These are phyloP conservation scores for Aspergillus ibericus DNA, from an alignment of 2,329 filamentous ascomycete genomes.

Conservation along the genomic window DNA sequence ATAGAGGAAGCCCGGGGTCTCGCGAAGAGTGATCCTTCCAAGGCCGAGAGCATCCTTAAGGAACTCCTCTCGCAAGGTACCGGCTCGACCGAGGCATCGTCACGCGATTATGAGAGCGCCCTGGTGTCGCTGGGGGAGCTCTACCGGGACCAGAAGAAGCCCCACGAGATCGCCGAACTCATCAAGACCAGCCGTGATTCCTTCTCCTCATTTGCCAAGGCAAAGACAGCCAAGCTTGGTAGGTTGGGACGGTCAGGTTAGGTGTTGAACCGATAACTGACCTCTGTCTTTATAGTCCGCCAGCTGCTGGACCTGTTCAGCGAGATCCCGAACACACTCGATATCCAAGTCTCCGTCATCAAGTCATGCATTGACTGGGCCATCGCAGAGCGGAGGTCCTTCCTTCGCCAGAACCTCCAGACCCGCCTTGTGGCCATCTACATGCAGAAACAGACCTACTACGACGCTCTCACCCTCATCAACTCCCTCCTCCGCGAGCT, in stretches of 20 bases:
- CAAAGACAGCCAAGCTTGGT: conserved; percentile 98
- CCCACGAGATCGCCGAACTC: conserved; percentile 82
- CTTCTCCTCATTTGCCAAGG: conserved; percentile 95
- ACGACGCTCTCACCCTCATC: conserved; percentile 94
- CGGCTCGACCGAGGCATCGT: conserved; percentile 78
- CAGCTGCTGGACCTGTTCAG: conserved; percentile 95
- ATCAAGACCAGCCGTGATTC: conserved; percentile 87
- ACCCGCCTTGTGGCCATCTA: conserved; percentile 89
- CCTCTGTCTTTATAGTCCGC: conserved; percentile 63
- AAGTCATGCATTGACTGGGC: conserved; percentile 99
- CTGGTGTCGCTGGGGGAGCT: conserved; percentile 87
- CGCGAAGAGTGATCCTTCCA: conserved; percentile 73
- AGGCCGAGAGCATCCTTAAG: conserved; percentile 86
- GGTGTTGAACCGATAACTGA: background rate
- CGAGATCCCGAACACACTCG: conserved; percentile 88
- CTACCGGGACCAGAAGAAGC: conserved; percentile 78
- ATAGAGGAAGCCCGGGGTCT: conserved; percentile 88
- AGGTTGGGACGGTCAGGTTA: conserved; percentile 39
- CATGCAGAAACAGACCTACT: conserved; percentile 97
- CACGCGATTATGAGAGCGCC: conserved; percentile 88
- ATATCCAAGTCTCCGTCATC: conserved; percentile 90
- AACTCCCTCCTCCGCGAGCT: conserved; percentile 94
- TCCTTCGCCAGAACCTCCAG: conserved; percentile 97
- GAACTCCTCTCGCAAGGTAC: conserved; percentile 84
- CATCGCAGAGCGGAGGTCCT: conserved; percentile 86